A percentile compares a stretch with the other conserved stretches of the same genome.
Evolutionary conservation across 2,329 filamentous ascomycete genomes (phyloP).

Genomic region (Nemania diffusa): DNA sequence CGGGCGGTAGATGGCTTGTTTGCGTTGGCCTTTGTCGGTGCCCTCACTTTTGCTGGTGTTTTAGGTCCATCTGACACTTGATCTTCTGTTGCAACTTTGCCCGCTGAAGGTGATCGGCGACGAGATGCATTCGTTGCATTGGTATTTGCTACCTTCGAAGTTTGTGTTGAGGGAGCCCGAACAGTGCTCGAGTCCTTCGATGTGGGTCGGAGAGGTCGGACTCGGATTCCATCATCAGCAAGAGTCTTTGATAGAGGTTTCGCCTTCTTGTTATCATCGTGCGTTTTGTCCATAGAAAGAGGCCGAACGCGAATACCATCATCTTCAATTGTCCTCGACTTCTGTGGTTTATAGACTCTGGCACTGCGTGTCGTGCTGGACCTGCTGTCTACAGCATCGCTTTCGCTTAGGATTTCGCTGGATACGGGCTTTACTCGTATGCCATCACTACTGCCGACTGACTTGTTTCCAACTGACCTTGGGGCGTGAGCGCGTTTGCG

Average conservation of each 20-base stretch:
- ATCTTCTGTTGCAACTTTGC: constrained; percentile 52
- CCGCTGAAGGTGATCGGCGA: constrained; percentile 44
- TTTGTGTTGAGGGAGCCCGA: constrained; percentile 45
- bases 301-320: constrained; percentile 49
- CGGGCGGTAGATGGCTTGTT: constrained; percentile 42
- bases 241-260: constrained; percentile 39
- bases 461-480: constrained; percentile 52
- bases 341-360: constrained; percentile 36
- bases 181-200: constrained; percentile 46
- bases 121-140: constrained; percentile 38
- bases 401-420: constrained; percentile 40
- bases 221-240: constrained; percentile 52
- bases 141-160: constrained; percentile 43
- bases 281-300: constrained; percentile 32
- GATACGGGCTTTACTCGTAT: constrained; percentile 53
- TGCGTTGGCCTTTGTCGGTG: constrained; percentile 39
- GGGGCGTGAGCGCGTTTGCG: constrained; percentile 52
- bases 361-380: constrained; percentile 40
- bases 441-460: constrained; percentile 51
- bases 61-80: constrained; percentile 49
- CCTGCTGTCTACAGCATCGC: constrained; percentile 37
- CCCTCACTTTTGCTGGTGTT: constrained; percentile 54
- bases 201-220: constrained; percentile 42
- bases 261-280: constrained; percentile 42
- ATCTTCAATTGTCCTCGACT: constrained; percentile 41